phyloP scores from a whole-genome alignment of 2,329 filamentous ascomycete species.

The Dendryphion nanum region DNA sequence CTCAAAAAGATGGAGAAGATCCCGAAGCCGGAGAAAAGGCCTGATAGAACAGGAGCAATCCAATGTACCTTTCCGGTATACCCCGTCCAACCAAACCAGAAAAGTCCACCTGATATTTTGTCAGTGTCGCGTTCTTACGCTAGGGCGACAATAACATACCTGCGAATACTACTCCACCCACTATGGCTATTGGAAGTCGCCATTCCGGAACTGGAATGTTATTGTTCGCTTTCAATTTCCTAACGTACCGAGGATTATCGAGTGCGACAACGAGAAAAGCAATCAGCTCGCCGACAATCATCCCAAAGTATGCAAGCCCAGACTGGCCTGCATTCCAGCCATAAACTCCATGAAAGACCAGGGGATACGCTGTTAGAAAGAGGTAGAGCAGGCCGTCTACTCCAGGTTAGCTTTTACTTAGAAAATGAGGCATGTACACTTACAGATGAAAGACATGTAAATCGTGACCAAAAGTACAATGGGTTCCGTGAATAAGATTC shows the following conservation, averaged over 20 bases:
- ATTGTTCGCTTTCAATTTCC: conserved; percentile 44
- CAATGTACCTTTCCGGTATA: conserved; percentile 44
- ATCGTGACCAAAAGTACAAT: conserved; percentile 49
- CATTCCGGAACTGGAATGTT: conserved; percentile 57
- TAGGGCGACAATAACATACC: conserved; percentile 5
- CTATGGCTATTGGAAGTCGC: conserved; percentile 55
- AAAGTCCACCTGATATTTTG: conserved; percentile 22
- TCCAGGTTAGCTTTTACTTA: background rate
- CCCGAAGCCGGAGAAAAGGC: conserved; percentile 57
- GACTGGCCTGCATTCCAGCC: conserved; percentile 66
- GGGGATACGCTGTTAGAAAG: conserved; percentile 79
- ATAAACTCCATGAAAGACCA: conserved; percentile 74
- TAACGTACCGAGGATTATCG: conserved; percentile 64
- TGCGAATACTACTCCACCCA: conserved; percentile 49
- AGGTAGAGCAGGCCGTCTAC: conserved; percentile 77
- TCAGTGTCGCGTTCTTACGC: background rate
- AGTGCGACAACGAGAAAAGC: conserved; percentile 64
- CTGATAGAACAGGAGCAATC: conserved; percentile 30
- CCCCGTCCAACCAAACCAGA: conserved; percentile 43
- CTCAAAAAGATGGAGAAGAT: conserved; percentile 59
- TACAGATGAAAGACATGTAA: conserved; percentile 45
- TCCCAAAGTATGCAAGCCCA: conserved; percentile 81
- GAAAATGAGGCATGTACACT: conserved; percentile 2
- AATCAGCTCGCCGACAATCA: conserved; percentile 71
- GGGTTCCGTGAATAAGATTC: conserved; percentile 50